Evolutionary conservation across 805 yeast species (phyloP), one percentile per base, ranked within the genome.

Genomic region (Sugiyamaella smithiae): DNA sequence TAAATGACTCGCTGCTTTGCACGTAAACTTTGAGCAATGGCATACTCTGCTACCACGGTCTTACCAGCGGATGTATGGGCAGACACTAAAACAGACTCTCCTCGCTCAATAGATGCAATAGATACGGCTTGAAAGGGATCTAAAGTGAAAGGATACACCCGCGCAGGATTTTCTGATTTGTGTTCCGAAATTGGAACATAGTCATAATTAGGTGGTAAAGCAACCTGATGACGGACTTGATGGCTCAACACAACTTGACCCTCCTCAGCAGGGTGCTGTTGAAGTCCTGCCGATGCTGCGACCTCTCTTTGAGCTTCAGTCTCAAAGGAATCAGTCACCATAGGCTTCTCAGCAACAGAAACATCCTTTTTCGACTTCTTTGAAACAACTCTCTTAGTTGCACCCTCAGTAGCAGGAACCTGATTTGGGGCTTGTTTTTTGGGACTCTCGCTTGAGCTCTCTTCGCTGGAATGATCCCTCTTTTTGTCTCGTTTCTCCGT

Each of bases 41-140:
- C 97, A 61, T 90, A 90, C 65, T 90, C 97, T 1, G 97, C 97
- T 36, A 90, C 97, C 41, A 90, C 97, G 0, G 97, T 90, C 64
- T 90, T 90, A 71, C 97, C 97, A 8, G 97, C 97, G 44, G 97
- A 89, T 0, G 97, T 90, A 62, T 89, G 98, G 7, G 99, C 99
- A 28, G 97, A 89, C 4, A 93, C 99, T 58, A 93, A 74, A 20
- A 93, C 99, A 1, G 96, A 85, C 69, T 91, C 98, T 58, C 82
- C 80, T 63, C 98, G 77, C 66, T 93, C 98, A 55, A 93, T 93
- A 70, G 98, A 91, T 8, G 96, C 89, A 54, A 93, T 84, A 12
- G 98, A 86, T 16, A 96, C 90, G 58, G 93, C 96, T 72, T 93
- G 99, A 75, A 93, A 93, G 25, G 99, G 97, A 76, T 93, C 99